Evolutionary conservation across 345 rosid species (phyloP), one percentile per base, ranked within the genome.

Genomic region (Capsella bursapastoris): DNA sequence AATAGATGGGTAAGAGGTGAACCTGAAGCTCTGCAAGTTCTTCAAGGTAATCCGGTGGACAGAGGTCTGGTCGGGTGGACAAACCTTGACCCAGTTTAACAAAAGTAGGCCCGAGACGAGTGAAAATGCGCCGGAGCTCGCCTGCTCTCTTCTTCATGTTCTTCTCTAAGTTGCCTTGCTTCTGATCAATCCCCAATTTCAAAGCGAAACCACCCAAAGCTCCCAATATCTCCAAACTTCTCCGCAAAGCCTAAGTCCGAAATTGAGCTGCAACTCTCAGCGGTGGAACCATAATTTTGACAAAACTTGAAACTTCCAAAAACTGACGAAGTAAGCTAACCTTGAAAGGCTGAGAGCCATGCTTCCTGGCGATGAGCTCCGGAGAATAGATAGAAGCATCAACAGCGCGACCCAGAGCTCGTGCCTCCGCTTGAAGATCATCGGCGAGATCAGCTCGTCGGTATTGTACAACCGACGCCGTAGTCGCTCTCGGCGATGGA

Each of bases 11-110:
- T 29, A 47, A 66, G 65, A 72, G 62, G 14, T 8, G 74, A 67
- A 94, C 98, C 96, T 94, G 97, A 80, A 94, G 97, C 82, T 86
- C 84, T 3, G 96, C 78, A 63, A 94, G 96, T 74, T 94, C 97
- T 73, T 91, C 92, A 0, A 94, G 91, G 76, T 90, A 94, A 86
- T 94, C 97, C 0, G 96, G 87, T 38, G 98, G 98, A 79, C 96
- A 94, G 69, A 94, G 78, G 71, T 94, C 97, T 3, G 99, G 99
- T 77, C 99, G 83, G 35, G 99, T 95, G 25, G 99, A 95, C 68
- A 95, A 78, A 28, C 97, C 99, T 82, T 95, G 99, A 58, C 99
- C 99, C 3, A 95, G 73, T 77, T 95, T 95, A n/a, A 95, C 97
- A 53, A 95, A 95, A 66, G 99, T 90, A 35, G 99, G 97, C 0